Base-by-base conservation (phyloP, 2,329 filamentous ascomycete genomes). In the Xylaria sp. region DNA sequence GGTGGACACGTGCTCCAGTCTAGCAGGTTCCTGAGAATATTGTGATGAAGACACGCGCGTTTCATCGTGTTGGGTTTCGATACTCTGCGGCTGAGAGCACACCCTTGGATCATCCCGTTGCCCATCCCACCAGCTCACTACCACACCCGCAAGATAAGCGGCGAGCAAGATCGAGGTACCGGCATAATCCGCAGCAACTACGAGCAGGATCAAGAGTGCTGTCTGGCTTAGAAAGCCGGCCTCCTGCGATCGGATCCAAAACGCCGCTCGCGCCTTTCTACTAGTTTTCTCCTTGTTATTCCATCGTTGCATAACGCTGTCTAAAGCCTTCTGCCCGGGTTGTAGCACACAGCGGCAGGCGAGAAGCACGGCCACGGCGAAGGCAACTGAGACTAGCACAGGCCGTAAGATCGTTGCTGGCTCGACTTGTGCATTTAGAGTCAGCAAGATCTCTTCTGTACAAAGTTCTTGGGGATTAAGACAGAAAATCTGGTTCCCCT, bases 151-250 rank as follows among this genome's bases (percentile, higher is more conserved):
- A 15, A 89, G 77, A 74, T 89, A 90, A 0, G 87, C 84, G 4
- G 85, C 85, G 57, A 90, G 83, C 0, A 90, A 74, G 44, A 82
- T 83, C 0, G 87, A 89, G 0, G 87, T 87, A 0, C 86, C 87
- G 1, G 86, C 83, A 72, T 86, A 90, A 11, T 78, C 82, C 0
- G 85, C 80, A 0, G 73, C 82, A 0, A 81, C 70, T 0, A 89
- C 76, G 3, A 83, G 68, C 0, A 71, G 80, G 0, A 87, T 51
- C 0, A 90, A 73, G 0, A 86, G 67, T 1, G 71, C 37, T 0
- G 82, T 85, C 37, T 88, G 84, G 0, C 82, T 59, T 0, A 76
- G 60, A 15, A 86, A 78, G 0, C 76, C 76, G 1, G 77, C 75
- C 21, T 80, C 71, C 1, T 68, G 66, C 3, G 64, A 65, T 1